Conservation (phyloP, 1,284 basidiomycete genomes). For the Coriolopsis trogii region DNA sequence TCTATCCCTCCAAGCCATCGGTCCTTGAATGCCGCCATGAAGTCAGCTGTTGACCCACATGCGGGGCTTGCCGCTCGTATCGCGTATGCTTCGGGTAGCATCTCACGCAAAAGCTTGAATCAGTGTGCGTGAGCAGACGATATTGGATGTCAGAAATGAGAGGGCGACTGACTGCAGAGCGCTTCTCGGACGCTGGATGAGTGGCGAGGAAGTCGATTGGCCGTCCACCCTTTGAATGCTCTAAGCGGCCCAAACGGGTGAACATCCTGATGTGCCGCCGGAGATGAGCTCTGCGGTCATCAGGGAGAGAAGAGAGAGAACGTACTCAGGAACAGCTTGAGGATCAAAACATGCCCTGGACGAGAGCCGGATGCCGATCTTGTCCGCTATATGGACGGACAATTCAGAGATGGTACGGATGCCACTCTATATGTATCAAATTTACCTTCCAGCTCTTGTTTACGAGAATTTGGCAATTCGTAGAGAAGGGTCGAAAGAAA, state of each 20-base stretch:
- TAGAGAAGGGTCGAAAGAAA: conserved; percentile 59
- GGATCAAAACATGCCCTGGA: conserved; percentile 85
- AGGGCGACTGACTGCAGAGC: conserved; percentile 60
- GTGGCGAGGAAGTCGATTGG: conserved; percentile 65
- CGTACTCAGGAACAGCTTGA: conserved; percentile 69
- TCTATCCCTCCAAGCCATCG: conserved; percentile 7
- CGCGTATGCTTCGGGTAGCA: conserved; percentile 58
- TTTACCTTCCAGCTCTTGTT: conserved; percentile 80
- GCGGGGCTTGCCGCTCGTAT: conserved; percentile 40
- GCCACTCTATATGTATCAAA: conserved; percentile 7
- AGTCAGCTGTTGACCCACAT: conserved; percentile 25
- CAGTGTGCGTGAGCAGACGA: background rate
- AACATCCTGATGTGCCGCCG: conserved; percentile 81
- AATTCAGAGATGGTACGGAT: background rate
- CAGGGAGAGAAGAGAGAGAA: conserved; percentile 16
- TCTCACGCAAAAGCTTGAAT: conserved; percentile 53
- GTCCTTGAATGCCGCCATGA: conserved; percentile 29
- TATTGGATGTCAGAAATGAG: background rate
- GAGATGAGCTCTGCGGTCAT: too few species aligned
- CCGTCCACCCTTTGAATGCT: conserved; percentile 39
- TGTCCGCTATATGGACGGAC: conserved; percentile 56
- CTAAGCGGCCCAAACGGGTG: conserved; percentile 57
- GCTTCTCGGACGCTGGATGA: conserved; percentile 72
- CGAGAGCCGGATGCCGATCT: conserved; percentile 74
- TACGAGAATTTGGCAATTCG: conserved; percentile 84